These are phyloP conservation scores for Clausena lansium DNA, from an alignment of 345 rosid species.

Conservation along the genomic window DNA sequence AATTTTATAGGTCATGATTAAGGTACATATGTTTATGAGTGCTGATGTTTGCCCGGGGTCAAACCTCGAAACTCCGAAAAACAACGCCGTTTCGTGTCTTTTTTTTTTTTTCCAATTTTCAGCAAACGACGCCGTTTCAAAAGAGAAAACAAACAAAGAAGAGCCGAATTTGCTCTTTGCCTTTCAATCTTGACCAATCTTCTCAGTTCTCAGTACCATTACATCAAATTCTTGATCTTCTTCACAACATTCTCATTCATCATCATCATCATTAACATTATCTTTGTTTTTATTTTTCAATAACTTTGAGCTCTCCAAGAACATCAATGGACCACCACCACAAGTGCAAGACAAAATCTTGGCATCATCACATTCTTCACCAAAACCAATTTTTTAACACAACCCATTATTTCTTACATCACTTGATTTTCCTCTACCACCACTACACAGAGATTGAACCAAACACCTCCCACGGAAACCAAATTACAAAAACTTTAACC, in stretches of 20 bases:
- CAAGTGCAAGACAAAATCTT: conserved; percentile 18
- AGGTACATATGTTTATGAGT: no score
- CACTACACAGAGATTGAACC: conserved; percentile 21
- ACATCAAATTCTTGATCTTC: conserved; percentile 63
- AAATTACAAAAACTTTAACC: conserved; percentile 34
- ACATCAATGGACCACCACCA: conserved; percentile 12
- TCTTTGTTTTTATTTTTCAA: conserved; percentile 15
- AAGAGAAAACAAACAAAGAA: no score
- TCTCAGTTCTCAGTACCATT: conserved; percentile 45
- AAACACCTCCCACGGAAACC: conserved; percentile 23
- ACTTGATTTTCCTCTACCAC: conserved; percentile 26
- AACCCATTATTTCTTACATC: conserved; percentile 9
- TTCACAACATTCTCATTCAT: conserved; percentile 28
- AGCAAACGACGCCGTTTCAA: no score
- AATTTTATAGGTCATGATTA: no score
- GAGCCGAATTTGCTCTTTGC: conserved; percentile 40
- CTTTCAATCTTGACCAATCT: conserved; percentile 61
- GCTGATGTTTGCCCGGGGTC: no score
- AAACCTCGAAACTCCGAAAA: no score
- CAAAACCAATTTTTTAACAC: conserved; percentile 16
- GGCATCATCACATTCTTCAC: conserved; percentile 16
- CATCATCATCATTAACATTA: conserved; percentile 16
- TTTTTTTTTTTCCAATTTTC: no score
- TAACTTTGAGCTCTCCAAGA: conserved; percentile 17
- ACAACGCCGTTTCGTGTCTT: no score